phyloP scores from a whole-genome alignment of 805 yeast species.

The Pichia paraexigua region DNA sequence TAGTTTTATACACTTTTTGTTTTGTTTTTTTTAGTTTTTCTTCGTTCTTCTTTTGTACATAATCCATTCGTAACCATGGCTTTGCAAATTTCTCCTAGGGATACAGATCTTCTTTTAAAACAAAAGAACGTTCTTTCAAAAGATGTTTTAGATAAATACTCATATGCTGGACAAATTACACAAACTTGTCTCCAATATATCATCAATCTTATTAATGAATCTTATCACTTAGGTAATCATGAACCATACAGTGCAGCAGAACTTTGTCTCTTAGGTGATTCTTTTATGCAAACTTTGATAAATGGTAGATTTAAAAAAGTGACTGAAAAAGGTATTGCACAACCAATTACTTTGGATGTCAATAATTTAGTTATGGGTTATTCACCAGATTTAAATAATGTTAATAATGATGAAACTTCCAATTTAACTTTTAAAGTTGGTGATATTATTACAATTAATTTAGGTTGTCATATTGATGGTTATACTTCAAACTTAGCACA shows the following conservation, averaged over 20 bases:
- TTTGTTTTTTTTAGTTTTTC: no score
- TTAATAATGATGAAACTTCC: slow-evolving; percentile 51
- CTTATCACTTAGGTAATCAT: slow-evolving; percentile 54
- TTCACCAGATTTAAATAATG: slow-evolving; percentile 81
- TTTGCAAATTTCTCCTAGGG: slow-evolving; percentile 66
- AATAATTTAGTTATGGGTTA: slow-evolving; percentile 72
- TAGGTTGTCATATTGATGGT: slow-evolving; percentile 94
- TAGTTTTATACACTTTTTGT: not conserved
- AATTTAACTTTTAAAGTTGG: slow-evolving; percentile 54
- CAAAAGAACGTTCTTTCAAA: slow-evolving; percentile 62
- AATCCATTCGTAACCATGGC: slow-evolving; percentile 39
- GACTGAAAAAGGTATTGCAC: slow-evolving; percentile 85
- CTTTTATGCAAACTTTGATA: slow-evolving; percentile 55
- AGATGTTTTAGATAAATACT: slow-evolving; percentile 66
- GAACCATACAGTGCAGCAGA: slow-evolving; percentile 51
- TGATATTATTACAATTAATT: slow-evolving; percentile 73
- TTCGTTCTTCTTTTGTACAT: not conserved
- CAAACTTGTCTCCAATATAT: slow-evolving; percentile 74
- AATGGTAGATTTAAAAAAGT: slow-evolving; percentile 54
- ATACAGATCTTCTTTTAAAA: slow-evolving; percentile 62
- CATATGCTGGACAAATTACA: slow-evolving; percentile 81
- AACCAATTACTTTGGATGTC: slow-evolving; percentile 84
- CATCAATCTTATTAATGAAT: slow-evolving; percentile 57
- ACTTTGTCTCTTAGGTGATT: slow-evolving; percentile 76
- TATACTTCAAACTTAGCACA: slow-evolving; percentile 84